Evolutionary conservation across 495 filamentous ascomycete genomes (phyloP).

Genomic region (Aspergillus leporis): DNA sequence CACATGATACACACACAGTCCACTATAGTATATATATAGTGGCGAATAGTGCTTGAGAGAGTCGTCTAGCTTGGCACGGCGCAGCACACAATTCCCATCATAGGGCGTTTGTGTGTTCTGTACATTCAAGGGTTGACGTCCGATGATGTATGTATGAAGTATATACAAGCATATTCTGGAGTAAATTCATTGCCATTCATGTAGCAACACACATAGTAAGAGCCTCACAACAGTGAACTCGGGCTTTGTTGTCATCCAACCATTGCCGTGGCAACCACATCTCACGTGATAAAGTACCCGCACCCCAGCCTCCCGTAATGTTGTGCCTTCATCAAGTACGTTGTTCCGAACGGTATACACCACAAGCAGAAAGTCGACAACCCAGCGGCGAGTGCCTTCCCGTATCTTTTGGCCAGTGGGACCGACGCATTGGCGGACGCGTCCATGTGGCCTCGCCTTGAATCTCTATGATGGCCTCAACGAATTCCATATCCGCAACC

Average conservation of each 20-base stretch:
- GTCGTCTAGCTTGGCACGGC: background rate
- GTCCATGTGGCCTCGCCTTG: slow-evolving; percentile 19
- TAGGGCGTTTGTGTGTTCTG: background rate
- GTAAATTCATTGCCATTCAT: too few relatives aligned
- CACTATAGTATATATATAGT: too few relatives aligned
- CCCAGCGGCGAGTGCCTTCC: background rate
- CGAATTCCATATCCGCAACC: slow-evolving; percentile 39
- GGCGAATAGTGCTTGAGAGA: background rate
- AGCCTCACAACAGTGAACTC: too few relatives aligned
- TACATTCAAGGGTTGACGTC: too few relatives aligned
- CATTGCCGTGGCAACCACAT: slow-evolving; percentile 23
- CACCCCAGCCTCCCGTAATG: slow-evolving; percentile 27
- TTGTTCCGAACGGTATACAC: slow-evolving; percentile 14
- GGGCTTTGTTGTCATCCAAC: slow-evolving; percentile 17
- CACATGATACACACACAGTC: too few relatives aligned
- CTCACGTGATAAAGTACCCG: slow-evolving; percentile 18
- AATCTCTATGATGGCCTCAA: slow-evolving; percentile 39
- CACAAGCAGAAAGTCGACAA: slow-evolving; percentile 15
- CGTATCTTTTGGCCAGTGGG: slow-evolving; percentile 13
- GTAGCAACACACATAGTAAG: too few relatives aligned
- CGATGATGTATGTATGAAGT: too few relatives aligned
- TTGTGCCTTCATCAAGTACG: slow-evolving; percentile 10
- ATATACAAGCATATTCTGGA: too few relatives aligned
- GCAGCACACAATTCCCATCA: background rate
- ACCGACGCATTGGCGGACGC: slow-evolving; percentile 21